Evolutionary conservation across 2,329 filamentous ascomycete species (phyloP), one percentile per base, ranked within the genome.

Genomic region (Scolecobasidium constrictum): DNA sequence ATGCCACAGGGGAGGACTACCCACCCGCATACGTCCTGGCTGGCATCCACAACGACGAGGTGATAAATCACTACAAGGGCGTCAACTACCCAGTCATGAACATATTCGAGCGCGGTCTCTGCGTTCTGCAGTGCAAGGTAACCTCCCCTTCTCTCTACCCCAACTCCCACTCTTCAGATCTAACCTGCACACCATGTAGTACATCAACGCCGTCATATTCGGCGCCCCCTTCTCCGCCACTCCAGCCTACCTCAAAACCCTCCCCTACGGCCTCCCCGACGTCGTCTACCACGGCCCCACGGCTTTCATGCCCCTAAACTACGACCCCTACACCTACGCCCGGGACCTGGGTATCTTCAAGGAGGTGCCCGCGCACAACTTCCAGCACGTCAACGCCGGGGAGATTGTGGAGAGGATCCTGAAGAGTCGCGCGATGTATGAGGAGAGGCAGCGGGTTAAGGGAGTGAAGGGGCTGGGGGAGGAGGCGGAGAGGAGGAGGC

Each of bases 1-100:
- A 73, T 26, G 74, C 77, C 48, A 58, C 66, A 4, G 83, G 82
- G 13, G 72, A 71, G 36, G 85, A 93, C 61, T 94, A 93, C 55
- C 71, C 76, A 0, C 86, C 87, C 0, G 82, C 80, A 5, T 96
- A 86, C 58, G 74, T 98, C n/a, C 77, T 96, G 35, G 88, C 86
- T 2, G 92, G 92, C 38, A 81, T 98, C 18, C 92, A 98, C 63
- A 85, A 94, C 55, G 92, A 98, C 60, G 78, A 83, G 49, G 87
- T 94, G 47, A 94, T 98, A 62, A 98, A 98, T 64, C 71, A 82
- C 54, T 93, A 87, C 83, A 96, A 96, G 65, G 90, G 92, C 26
- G 74, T 95, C 54, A 98, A 98, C 66, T 98, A 95, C 59, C 92
- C 92, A 19, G 96, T 98, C 66, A 98, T 98, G 92, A 98, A 96